Percentiles rank a stretch among this genome's conserved stretches.
Conservation (phyloP, 2,329 filamentous ascomycete species). For the Beauveria asiatica region DNA sequence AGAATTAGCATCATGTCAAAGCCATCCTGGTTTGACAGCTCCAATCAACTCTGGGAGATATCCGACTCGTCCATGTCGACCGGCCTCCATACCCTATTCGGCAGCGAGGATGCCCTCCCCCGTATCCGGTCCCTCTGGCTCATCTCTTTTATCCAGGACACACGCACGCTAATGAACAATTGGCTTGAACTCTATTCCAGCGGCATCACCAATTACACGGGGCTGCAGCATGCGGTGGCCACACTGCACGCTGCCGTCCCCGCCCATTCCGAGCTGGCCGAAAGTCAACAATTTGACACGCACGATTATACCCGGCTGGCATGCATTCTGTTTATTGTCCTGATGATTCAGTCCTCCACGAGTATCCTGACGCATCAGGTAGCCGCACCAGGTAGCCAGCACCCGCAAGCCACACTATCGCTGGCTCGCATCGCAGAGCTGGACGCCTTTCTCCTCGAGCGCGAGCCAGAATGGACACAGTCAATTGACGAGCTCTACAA, state of each 20-base stretch:
- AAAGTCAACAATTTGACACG: not conserved
- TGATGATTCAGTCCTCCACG: not conserved
- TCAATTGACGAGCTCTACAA: not conserved
- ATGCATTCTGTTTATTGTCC: not conserved
- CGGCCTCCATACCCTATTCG: not conserved
- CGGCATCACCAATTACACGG: not conserved
- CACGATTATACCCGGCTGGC: not conserved
- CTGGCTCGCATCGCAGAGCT: not conserved
- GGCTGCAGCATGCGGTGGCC: not conserved
- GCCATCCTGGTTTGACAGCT: slow-evolving; percentile 8
- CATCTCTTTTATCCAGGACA: slow-evolving; percentile 6
- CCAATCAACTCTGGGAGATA: slow-evolving; percentile 5
- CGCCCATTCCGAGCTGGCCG: not conserved
- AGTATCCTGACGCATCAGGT: not conserved
- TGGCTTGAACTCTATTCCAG: not conserved
- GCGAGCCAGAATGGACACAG: not conserved
- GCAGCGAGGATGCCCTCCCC: not conserved
- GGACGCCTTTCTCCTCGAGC: not conserved
- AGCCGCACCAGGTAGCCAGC: not conserved
- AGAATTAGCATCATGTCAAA: slow-evolving; percentile 1
- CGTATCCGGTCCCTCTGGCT: slow-evolving; percentile 6
- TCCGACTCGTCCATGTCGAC: not conserved
- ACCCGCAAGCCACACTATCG: not conserved
- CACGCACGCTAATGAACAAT: slow-evolving; percentile 4
- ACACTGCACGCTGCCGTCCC: not conserved